Base-by-base conservation (phyloP, 192 early-diverging fungal genomes). In the Podochytrium sp. region DNA sequence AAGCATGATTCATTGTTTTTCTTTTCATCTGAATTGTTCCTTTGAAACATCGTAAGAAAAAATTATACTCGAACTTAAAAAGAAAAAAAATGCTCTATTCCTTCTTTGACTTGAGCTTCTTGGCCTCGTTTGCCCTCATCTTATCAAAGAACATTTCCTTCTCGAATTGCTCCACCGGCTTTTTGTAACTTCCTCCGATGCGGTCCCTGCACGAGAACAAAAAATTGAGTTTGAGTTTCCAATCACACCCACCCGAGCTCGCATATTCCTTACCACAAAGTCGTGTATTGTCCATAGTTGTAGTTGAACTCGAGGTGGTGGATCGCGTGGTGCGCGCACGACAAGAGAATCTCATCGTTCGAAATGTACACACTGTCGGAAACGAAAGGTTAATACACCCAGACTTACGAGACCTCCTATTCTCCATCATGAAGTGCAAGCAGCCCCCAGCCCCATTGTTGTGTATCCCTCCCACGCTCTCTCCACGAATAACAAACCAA, bases 271-370 rank as follows among this genome's bases (percentile, higher is more conserved):
- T 93, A 95, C 92, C 95, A 99, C n/a, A 99, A 70, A 14, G 97
- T 99, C 25, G 93, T 94, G 80, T 97, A 99, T 83, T 99, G 97
- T 1, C 97, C 97, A 76, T 95, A 99, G 85, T 99, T 99, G 89
- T 98, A 99, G 86, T 98, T 97, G 80, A 99, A 99, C 83, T 99
- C 96, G 51, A 96, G 76, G 74, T 99, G 97, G 75, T 99, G 97
- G 35, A 99, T 89, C n/a, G 94, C 90, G 76, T 99, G 97, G 76
- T 99, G 97, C 7, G 97, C 97, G 2, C 93, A 90, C 18, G 75
- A 76, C n/a, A 76, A 47, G 27, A 76, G 16, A 42, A 76, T 70
- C 42, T 76, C 75, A 40, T 76, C 75, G 37, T 76, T 57, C 20
- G 75, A 76, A 37, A 76, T 39, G 58, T 76, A 76, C 23, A 76